Evolutionary conservation across 2,329 filamentous ascomycete species (phyloP), one percentile per base, ranked within the genome.

Genomic region (Curvularia sp.): DNA sequence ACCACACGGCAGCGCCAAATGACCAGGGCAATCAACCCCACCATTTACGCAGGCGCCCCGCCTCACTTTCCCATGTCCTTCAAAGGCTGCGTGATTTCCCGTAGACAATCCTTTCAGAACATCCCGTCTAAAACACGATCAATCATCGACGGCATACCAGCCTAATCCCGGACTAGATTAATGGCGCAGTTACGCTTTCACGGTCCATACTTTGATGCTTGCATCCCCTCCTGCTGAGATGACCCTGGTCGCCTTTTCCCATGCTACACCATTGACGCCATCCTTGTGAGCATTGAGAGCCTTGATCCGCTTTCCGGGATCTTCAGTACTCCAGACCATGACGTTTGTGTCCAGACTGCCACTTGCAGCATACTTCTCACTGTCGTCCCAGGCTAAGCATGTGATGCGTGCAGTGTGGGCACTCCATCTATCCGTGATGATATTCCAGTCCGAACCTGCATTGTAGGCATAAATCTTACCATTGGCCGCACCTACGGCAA

Each of bases 201-300:
- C 58, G 18, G 67, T 84, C 95, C 95, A 99, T 49, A 94, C 84
- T 83, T 98, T 99, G 48, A 99, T 85, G 0, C 91, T 89, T 33
- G 92, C 94, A 83, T 99, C 95, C 10, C 89, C 91, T 46, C 95
- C 95, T 4, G 87, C 87, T 67, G 89, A 96, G 9, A 91, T 88
- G 49, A 98, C 83, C 79, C 86, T 91, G 6, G 63, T 66, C 78
- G 57, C 83, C 57, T 67, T 66, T 82, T 91, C 83, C 93, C 94
- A 99, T 12, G 85, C 85, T 15, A 98, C 89, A 15, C 91, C 94
- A 66, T 90, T 92, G 18, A 98, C 93, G 9, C 95, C 95, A 73
- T 98, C 95, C 80, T 97, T 97, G 80, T 99, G 95, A 49, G 94
- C 93, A 73, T 97, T 96, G 22, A 88, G 80, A 13, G 88, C 89